Base-by-base conservation (phyloP, 257 asterid species). In the Penstemon newberryi region DNA sequence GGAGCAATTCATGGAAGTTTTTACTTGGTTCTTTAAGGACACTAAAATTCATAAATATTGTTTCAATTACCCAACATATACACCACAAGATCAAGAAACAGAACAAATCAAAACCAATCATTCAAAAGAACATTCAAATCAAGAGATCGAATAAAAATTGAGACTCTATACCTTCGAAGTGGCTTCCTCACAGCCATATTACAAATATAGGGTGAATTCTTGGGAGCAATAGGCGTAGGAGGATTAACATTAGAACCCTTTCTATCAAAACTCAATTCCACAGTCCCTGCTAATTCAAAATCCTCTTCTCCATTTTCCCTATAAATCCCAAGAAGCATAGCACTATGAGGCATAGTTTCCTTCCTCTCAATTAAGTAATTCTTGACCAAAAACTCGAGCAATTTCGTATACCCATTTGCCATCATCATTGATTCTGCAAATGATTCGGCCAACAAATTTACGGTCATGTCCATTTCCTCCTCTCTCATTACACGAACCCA, bases 151-250 rank as follows among this genome's bases (percentile, higher is more conserved):
- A 69, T 3, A 47, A 25, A 53, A 56, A 79, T 42, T 42, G 43
- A 63, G 56, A 33, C 1, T 10, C 4, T 15, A 33, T 65, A 94
- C 98, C 99, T 87, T 59, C 99, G 70, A 13, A 94, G 84, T 6
- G 82, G 80, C 86, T 82, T 86, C 71, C 79, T 84, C 5, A 94
- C 99, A 46, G 99, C 89, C 99, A 94, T 94, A 63, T 91, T 94
- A 61, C 92, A 89, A 7, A 94, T 87, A 74, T 94, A 94, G 4
- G 99, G 99, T 8, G 92, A 79, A 66, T 82, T 78, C 73, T 74
- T 89, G 13, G 99, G 98, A 44, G 96, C 84, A 56, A 73, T 76
- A 44, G 99, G 99, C 10, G 98, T 84, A 0, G 96, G 96, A 52
- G 96, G 88, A 78, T 75, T 84, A 43, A 77, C 82, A 83, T 91